Evolutionary conservation across 495 filamentous ascomycete genomes (phyloP).

Genomic region (Durotheca rogersii): DNA sequence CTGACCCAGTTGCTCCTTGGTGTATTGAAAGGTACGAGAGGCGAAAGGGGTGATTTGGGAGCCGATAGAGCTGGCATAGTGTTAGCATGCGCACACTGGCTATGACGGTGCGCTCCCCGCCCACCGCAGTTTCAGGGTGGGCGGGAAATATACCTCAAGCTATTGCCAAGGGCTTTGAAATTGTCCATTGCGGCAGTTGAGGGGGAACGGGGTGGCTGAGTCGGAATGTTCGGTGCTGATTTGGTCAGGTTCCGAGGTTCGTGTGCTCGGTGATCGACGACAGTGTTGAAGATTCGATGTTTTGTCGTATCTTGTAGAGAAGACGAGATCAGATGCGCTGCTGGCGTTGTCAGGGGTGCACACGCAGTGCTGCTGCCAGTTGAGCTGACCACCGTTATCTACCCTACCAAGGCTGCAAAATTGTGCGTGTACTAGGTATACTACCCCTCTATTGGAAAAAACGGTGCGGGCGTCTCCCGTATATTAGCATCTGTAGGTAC

Average conservation of each 20-base stretch:
- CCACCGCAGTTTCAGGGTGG: no score
- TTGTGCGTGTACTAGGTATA: not conserved
- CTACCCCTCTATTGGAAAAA: no score
- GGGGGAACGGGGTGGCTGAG: not conserved
- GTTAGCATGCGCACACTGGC: slow-evolving; percentile 13
- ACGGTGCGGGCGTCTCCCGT: no score
- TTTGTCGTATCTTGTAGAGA: not conserved
- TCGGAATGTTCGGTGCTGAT: not conserved
- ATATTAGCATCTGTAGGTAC: no score
- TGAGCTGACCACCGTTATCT: not conserved
- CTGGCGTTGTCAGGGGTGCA: not conserved
- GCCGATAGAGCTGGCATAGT: slow-evolving; percentile 43
- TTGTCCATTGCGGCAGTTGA: slow-evolving; percentile 59
- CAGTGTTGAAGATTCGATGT: not conserved
- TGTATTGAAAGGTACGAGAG: slow-evolving; percentile 90
- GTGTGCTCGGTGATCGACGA: not conserved
- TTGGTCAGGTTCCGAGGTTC: not conserved
- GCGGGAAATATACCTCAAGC: slow-evolving; percentile 31
- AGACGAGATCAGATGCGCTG: not conserved
- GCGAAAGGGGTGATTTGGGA: slow-evolving; percentile 80
- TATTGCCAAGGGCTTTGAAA: slow-evolving; percentile 59
- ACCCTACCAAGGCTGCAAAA: not conserved
- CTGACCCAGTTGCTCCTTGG: slow-evolving; percentile 95
- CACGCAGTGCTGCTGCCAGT: not conserved
- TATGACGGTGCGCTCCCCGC: no score